Base-by-base conservation (phyloP, 2,329 filamentous ascomycete species). In the Paecilomyces formosus region DNA sequence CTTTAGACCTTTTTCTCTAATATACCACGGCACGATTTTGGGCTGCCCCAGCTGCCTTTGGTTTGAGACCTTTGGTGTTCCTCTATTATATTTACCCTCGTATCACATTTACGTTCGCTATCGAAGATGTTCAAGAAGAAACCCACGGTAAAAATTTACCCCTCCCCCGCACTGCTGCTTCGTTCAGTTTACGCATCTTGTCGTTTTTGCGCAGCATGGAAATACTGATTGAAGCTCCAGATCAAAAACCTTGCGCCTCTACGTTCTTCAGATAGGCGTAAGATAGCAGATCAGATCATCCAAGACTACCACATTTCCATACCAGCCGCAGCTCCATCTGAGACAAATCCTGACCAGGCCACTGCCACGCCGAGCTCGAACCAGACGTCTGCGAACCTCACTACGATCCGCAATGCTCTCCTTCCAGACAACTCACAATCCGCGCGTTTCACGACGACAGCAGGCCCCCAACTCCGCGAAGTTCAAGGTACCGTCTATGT, bases 221-320 rank as follows among this genome's bases (percentile, higher is more conserved):
- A 39, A 15, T 57, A 45, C 62, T 66, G 52, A 66, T 51, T 54
- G 11, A 53, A n/a, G 12, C 30, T 24, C 54, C 52, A 85, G 79
- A 83, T 89, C 76, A 89, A 88, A 75, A 83, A 86, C 18, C 76
- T 87, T 12, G 80, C 85, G 3, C 85, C 86, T 49, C 74, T 89
- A 56, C 82, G 86, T 57, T 88, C 85, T 4, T 88, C 85, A 1
- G 86, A 88, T 66, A 81, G 86, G 60, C 80, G 86, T 59, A 86
- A 83, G 65, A 82, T 86, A 35, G 86, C 86, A 55, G 85, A 88
- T 66, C 81, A 85, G 63, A 87, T 89, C 65, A 88, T 88, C 66
- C 72, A 79, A 62, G 82, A 86, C 64, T 87, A 85, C 66, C 73
- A 77, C 35, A 78, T 87, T 60, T 68, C 78, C 45, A 66, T 82